Evolutionary conservation across 2,329 filamentous ascomycete species (phyloP), one percentile per base, ranked within the genome.

Genomic region (Ophiocordyceps camponoti-saundersi): DNA sequence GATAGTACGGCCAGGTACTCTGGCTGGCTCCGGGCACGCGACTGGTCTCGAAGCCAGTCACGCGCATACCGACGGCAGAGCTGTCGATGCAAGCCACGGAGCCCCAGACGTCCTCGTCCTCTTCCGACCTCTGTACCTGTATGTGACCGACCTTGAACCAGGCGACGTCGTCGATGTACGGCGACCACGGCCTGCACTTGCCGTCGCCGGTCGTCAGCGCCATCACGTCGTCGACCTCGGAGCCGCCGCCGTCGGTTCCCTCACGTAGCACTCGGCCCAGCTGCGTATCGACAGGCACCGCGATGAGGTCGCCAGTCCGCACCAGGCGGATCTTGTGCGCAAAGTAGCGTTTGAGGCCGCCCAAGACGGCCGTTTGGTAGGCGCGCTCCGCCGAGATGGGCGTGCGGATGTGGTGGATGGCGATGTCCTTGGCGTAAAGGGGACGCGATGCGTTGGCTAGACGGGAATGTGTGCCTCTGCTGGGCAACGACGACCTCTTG

Each of bases 141-240:
- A 93, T 80, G 49, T 86, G 83, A 39, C 83, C 82, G 40, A 98
- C 83, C 52, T 81, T 85, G 69, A 95, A 96, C 92, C 92, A 98
- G 8, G 86, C 89, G 20, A 94, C 84, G 29, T 70, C 75, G 61
- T 73, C 77, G 53, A 65, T 68, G 55, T 52, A 66, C 48, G 52
- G 60, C 39, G 48, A 46, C 13, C 55, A 51, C 30, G 53, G 56
- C 18, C 55, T 56, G 20, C 50, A 48, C 18, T 59, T 57, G 30
- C 55, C 53, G 3, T 55, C 58, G 12, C 55, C 61, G 8, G 65
- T 73, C 29, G 75, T 72, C 50, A 78, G 63, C 1, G 72, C 68
- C 56, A 75, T 67, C 47, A 70, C 72, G 50, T 95, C 88, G 48
- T 94, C 86, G 30, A 90, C 79, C 44, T 80, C 77, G 3, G 74